A percentile compares a stretch with the other conserved stretches of the same genome.
These are phyloP conservation scores for Amphicarpaea edgeworthii DNA, from an alignment of 306 rosid genomes.

Conservation along the genomic window DNA sequence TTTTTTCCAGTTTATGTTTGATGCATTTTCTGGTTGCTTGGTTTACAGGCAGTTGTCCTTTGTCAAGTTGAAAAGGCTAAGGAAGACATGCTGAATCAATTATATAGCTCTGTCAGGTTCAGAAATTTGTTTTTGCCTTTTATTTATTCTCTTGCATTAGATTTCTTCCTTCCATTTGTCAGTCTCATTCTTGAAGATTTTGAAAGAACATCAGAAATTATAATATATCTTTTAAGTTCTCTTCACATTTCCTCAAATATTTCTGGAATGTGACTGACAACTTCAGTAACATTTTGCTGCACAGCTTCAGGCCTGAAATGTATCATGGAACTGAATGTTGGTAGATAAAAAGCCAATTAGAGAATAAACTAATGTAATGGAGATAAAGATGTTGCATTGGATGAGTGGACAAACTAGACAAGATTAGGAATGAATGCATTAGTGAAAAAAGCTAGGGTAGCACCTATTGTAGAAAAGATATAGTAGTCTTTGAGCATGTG, in stretches of 20 bases:
- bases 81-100: conserved; percentile 96
- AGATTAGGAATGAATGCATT: not conserved
- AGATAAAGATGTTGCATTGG: not conserved
- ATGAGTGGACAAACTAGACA: not conserved
- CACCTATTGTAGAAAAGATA: not conserved
- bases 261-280: not conserved
- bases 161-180: conserved; percentile 8
- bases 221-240: not conserved
- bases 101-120: conserved; percentile 95
- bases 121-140: conserved; percentile 32
- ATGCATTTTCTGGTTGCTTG: conserved; percentile 46
- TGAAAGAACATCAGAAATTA: not conserved
- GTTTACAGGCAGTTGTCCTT: conserved; percentile 94
- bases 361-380: not conserved
- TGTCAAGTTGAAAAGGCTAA: conserved; percentile 98
- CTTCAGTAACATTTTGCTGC: not conserved
- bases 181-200: conserved; percentile 14
- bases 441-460: not conserved
- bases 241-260: not conserved
- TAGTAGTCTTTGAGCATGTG: too few relatives aligned
- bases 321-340: not conserved
- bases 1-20: conserved; percentile 37
- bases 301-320: not conserved
- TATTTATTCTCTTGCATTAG: conserved; percentile 1
- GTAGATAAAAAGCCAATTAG: not conserved